phyloP scores from a whole-genome alignment of 768 basidiomycete genomes.

The Lactarius hengduanensis region DNA sequence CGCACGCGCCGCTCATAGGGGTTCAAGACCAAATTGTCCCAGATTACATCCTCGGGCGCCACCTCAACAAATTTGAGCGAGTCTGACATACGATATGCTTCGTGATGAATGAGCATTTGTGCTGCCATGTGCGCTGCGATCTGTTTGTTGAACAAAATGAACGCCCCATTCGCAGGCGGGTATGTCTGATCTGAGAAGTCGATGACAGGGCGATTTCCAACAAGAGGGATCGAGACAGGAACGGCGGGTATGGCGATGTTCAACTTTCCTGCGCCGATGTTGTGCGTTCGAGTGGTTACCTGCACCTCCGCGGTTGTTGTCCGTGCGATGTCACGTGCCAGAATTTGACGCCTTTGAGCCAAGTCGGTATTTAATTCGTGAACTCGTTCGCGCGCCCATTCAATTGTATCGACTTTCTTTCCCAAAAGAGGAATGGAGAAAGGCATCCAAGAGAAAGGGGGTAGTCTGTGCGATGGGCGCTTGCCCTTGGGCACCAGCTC shows the following conservation, averaged over 20 bases:
- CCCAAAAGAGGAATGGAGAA: slow-evolving; percentile 68
- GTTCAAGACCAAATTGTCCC: slow-evolving; percentile 86
- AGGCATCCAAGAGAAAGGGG: slow-evolving; percentile 46
- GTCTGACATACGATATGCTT: slow-evolving; percentile 76
- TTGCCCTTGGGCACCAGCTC: slow-evolving; percentile 63
- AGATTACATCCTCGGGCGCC: slow-evolving; percentile 86
- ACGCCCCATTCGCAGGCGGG: slow-evolving; percentile 55
- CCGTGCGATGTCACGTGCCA: slow-evolving; percentile 35
- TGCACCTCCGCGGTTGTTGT: slow-evolving; percentile 29
- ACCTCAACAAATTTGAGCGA: slow-evolving; percentile 68
- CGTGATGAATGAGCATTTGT: slow-evolving; percentile 72
- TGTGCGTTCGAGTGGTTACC: slow-evolving; percentile 27
- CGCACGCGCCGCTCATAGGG: slow-evolving; percentile 64
- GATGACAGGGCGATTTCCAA: slow-evolving; percentile 21
- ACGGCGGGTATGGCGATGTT: slow-evolving; percentile 25
- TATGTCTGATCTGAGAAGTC: slow-evolving; percentile 34
- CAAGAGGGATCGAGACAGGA: slow-evolving; percentile 20
- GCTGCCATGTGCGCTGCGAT: slow-evolving; percentile 89
- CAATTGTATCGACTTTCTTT: slow-evolving; percentile 89
- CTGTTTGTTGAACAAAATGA: slow-evolving; percentile 90
- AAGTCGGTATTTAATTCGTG: slow-evolving; percentile 37
- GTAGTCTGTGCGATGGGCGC: slow-evolving; percentile 78
- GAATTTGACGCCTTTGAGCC: slow-evolving; percentile 31
- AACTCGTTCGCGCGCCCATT: slow-evolving; percentile 84
- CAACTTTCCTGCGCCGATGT: slow-evolving; percentile 30